Evolutionary conservation across 2,329 filamentous ascomycete species (phyloP), one percentile per base, ranked within the genome.

Genomic region (Arthrinium phaeospermum): DNA sequence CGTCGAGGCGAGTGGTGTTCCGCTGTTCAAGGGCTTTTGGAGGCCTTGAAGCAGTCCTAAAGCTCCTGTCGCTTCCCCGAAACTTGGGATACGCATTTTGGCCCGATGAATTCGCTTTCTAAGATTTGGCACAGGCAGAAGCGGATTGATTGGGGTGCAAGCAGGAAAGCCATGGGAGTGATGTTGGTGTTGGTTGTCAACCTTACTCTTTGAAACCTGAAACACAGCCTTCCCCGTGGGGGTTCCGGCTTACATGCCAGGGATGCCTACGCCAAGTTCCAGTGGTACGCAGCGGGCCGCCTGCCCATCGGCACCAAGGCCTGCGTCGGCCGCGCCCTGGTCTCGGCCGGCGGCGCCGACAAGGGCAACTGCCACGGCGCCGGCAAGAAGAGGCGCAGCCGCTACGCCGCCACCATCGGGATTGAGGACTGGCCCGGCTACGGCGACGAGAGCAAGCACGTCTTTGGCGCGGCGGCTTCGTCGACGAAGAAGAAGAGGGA

Each of bases 341-440:
- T 13, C 8, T 27, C 49, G 24, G 49, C 49, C 3, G 49, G 49
- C 10, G 49, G 49, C n/a, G 10, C 49, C n/a, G 49, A 13, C 10
- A 6, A 3, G n/a, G 49, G 49, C 8, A 53, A 53, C 10, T 53
- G 49, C 12, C 49, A 53, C 13, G 49, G 51, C 13, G 51, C 51
- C 12, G 51, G 51, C 10, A 53, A 30, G 51, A 30, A 12, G 7
- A 7, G 49, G 22, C 49, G 10, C 8, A 37, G 37, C 37, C 37
- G 37, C 37, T 37, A 37, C 37, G 37, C 37, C 37, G 6, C 37
- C 51, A 24, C 24, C 22, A n/a, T 68, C n/a, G 45, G 44, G 13
- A 70, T 70, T 24, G 69, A 70, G 69, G 69, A 70, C 22, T 44
- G 51, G 69, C 69, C 69, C 34, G 27, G 68, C 19, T 70, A 70